Percentiles rank a stretch among this genome's conserved stretches.
Evolutionary conservation across 2,329 filamentous ascomycete species (phyloP).

Genomic region (Calonectria crousiana): DNA sequence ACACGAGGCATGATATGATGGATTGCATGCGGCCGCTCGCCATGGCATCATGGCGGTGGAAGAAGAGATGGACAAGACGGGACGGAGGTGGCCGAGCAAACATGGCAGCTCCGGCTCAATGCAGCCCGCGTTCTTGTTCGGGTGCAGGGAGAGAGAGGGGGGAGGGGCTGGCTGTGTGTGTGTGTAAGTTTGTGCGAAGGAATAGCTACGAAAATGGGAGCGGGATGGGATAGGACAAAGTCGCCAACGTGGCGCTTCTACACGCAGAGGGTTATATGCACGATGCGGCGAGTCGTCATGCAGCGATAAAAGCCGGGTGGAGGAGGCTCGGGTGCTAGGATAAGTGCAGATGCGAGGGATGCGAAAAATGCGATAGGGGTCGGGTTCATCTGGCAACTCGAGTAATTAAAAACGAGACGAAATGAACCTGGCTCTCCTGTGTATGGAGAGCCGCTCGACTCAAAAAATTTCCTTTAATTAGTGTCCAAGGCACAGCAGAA

Average conservation of each 20-base stretch:
- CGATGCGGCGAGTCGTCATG: constrained; percentile 15
- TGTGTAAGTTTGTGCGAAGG: background rate
- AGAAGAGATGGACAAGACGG: background rate
- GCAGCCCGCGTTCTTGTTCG: constrained; percentile 10
- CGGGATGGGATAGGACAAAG: background rate
- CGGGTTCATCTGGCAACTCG: background rate
- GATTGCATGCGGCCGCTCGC: background rate
- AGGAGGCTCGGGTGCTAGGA: background rate
- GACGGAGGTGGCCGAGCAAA: constrained; percentile 19
- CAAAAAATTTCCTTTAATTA: background rate
- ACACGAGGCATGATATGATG: constrained; percentile 11
- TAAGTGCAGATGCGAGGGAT: background rate
- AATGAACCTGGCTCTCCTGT: background rate
- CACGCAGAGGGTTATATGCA: constrained; percentile 19
- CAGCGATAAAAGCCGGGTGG: constrained; percentile 12
- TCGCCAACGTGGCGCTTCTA: constrained; percentile 16
- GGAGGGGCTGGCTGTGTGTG: background rate
- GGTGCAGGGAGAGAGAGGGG: background rate
- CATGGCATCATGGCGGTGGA: constrained; percentile 14
- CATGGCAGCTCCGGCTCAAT: constrained; percentile 12
- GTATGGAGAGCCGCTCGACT: background rate
- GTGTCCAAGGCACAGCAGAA: background rate
- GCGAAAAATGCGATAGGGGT: constrained; percentile 2
- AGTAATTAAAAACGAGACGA: background rate
- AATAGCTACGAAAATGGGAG: constrained; percentile 7